phyloP scores from a whole-genome alignment of 768 basidiomycete species.

The Mycena leptocephala region DNA sequence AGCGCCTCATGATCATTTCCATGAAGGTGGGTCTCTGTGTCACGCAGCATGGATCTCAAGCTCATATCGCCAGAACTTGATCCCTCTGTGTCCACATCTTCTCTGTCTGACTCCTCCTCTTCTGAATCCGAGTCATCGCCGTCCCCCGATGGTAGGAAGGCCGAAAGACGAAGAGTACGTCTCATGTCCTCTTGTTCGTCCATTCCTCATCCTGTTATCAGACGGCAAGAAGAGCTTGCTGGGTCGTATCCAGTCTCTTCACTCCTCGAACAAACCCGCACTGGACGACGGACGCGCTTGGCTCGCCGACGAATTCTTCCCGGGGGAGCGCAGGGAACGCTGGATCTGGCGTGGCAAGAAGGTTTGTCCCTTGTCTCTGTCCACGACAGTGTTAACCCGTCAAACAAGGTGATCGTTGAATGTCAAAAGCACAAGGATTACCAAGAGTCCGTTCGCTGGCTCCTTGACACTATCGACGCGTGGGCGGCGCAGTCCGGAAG shows the following conservation, averaged over 20 bases:
- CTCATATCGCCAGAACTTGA: neutral
- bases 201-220: too few species aligned
- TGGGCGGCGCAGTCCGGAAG: too few species aligned
- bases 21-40: constrained; percentile 57
- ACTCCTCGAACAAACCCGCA: too few species aligned
- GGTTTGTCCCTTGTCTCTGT: constrained; percentile 55
- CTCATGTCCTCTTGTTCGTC: neutral
- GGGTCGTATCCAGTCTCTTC: too few species aligned
- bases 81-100: constrained; percentile 4
- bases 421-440: constrained; percentile 95
- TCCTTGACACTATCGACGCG: too few species aligned
- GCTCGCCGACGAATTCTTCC: too few species aligned
- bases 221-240: too few species aligned
- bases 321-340: too few species aligned
- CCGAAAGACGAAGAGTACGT: constrained; percentile 4
- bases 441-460: too few species aligned
- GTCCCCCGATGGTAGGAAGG: constrained; percentile 44
- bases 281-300: too few species aligned
- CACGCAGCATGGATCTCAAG: neutral
- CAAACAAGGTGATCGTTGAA: constrained; percentile 81
- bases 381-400: neutral
- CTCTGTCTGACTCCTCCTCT: constrained; percentile 15
- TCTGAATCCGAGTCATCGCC: neutral
- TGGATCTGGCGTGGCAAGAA: constrained; percentile 95
- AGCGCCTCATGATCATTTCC: too few species aligned